Percentiles rank a stretch among this genome's conserved stretches.
These are phyloP conservation scores for Taphrina deformans DNA, from an alignment of 1,139 yeast species.

Conservation along the genomic window DNA sequence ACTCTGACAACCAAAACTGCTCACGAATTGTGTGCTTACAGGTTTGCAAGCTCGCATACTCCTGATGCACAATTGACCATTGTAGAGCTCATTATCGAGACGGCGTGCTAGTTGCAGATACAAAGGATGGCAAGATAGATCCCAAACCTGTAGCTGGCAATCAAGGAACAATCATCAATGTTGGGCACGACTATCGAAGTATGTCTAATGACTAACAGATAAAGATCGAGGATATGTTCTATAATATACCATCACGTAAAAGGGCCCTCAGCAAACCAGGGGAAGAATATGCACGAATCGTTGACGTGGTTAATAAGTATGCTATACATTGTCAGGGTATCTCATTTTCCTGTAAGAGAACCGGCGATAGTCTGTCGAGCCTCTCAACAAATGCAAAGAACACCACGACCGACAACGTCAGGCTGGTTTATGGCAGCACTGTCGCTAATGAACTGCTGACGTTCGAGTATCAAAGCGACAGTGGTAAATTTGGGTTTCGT, in stretches of 20 bases:
- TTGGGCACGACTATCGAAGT: conserved; percentile 43
- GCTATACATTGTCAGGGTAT: conserved; percentile 70
- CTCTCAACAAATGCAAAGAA: conserved; percentile 45
- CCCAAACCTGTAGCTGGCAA: conserved; percentile 84
- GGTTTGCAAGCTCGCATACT: conserved; percentile 32
- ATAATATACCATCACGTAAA: conserved; percentile 78
- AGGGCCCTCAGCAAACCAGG: conserved; percentile 63
- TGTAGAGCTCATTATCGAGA: conserved; percentile 45
- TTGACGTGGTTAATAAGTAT: conserved; percentile 83
- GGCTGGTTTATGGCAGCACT: conserved; percentile 68
- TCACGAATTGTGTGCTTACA: conserved; percentile 63
- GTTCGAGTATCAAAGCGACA: conserved; percentile 46
- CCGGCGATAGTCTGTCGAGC: conserved; percentile 53
- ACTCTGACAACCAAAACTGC: conserved; percentile 74
- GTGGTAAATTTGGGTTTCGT: conserved; percentile 43
- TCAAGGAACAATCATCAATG: conserved; percentile 74
- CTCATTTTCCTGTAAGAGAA: conserved; percentile 75
- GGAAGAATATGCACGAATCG: conserved; percentile 73
- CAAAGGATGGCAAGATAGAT: conserved; percentile 47
- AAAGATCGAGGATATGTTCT: conserved; percentile 78
- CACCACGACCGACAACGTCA: conserved; percentile 62
- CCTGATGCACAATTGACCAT: neutral
- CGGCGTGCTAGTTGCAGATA: conserved; percentile 41
- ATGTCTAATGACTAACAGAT: conserved; percentile 1
- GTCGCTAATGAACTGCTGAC: conserved; percentile 67